These are phyloP conservation scores for Paecilomyces variotii DNA, from an alignment of 2,329 filamentous ascomycete species.

Conservation along the genomic window DNA sequence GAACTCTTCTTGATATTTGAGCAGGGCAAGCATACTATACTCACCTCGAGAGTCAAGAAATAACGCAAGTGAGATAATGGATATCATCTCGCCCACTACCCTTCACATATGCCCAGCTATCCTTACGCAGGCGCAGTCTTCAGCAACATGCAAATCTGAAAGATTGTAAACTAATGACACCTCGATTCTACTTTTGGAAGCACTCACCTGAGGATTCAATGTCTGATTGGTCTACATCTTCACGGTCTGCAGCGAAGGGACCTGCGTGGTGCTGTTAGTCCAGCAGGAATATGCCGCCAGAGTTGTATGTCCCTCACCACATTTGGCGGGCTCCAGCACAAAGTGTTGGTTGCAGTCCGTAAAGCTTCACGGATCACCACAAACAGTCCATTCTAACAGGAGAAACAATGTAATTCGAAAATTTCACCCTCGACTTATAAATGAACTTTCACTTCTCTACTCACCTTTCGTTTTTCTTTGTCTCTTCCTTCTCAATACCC, in stretches of 20 bases:
- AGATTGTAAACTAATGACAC: background rate
- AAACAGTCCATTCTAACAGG: background rate
- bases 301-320: conserved; percentile 3
- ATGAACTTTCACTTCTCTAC: background rate
- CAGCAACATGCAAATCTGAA: background rate
- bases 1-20: no score
- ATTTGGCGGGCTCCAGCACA: background rate
- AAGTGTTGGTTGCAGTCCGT: background rate
- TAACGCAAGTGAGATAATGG: background rate
- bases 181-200: background rate
- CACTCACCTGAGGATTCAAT: background rate
- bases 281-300: background rate
- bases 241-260: background rate
- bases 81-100: background rate
- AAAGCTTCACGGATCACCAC: background rate
- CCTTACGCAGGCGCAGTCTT: background rate
- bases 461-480: background rate
- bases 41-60: background rate
- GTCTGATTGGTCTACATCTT: background rate
- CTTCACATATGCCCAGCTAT: background rate
- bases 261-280: background rate
- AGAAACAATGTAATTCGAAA: background rate
- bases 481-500: background rate
- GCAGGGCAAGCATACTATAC: no score
- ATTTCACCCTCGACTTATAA: background rate